Percentiles rank a stretch among this genome's conserved stretches.
Conservation (phyloP, 2,329 filamentous ascomycete species). For the Cladophialophora exuberans region DNA sequence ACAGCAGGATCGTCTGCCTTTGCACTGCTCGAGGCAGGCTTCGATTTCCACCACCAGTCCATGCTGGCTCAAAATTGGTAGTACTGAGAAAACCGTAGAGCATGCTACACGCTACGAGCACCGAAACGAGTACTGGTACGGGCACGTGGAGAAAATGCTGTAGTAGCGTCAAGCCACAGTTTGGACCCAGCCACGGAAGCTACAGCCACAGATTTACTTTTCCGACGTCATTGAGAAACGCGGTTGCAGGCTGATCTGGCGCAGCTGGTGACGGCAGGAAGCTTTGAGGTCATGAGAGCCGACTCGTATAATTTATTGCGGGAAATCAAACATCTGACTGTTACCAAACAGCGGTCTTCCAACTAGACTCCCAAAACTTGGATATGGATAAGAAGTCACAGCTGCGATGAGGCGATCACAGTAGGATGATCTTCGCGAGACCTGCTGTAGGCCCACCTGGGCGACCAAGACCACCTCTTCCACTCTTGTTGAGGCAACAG, state of each 20-base stretch:
- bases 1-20: constrained; percentile 2
- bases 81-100: neutral
- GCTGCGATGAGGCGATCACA: neutral
- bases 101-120: too few relatives aligned
- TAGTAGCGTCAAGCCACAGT: constrained; percentile 6
- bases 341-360: neutral
- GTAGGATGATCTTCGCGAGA: constrained; percentile 20
- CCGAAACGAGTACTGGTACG: too few relatives aligned
- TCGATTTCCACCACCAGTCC: constrained; percentile 52
- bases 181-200: constrained; percentile 2
- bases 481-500: constrained; percentile 13
- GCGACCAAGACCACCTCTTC: constrained; percentile 1
- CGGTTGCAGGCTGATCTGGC: neutral
- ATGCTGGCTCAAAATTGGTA: constrained; percentile 35
- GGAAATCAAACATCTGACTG: neutral
- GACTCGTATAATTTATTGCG: neutral
- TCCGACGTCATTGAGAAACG: constrained; percentile 5
- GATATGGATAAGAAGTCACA: neutral
- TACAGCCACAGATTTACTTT: constrained; percentile 12
- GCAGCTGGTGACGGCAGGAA: neutral
- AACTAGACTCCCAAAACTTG: neutral
- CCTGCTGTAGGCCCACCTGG: constrained; percentile 6
- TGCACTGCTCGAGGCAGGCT: constrained; percentile 29
- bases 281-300: constrained; percentile 3
- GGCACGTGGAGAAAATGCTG: neutral